Base-by-base conservation (phyloP, 495 filamentous ascomycete genomes). In the Tuber microsphaerosporum region DNA sequence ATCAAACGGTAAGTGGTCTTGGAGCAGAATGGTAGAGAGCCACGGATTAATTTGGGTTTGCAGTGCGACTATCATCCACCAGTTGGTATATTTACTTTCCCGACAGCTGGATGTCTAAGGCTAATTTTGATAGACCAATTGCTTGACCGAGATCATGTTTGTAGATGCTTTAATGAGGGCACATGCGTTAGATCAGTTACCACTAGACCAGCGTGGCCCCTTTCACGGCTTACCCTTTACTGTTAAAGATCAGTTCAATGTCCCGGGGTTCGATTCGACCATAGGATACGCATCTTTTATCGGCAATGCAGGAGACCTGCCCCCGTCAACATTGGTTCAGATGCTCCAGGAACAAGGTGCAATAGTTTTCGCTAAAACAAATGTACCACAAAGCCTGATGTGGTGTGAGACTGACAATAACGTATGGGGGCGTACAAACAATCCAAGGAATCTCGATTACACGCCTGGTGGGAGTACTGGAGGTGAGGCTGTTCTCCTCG, bases 191-290 rank as follows among this genome's bases (percentile, higher is more conserved):
- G 92, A 93, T 82, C 78, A 83, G 14, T 87, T 90, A 81, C 86
- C 86, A 31, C 80, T 82, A 8, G 78, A 86, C 56, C 81, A 89
- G 77, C 84, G 85, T 2, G 86, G 86, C 0, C 89, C 89, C 0
- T 83, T 92, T 0, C 90, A 92, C 75, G 90, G 90, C 37, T 84
- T 92, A 2, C 91, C 90, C 1, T 76, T 92, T 22, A 90, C 89
- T 72, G 81, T 92, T 19, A 92, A 92, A 82, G 90, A 92, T 76
- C 90, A 91, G 79, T 92, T 91, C 81, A 90, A 91, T 73, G 86
- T 92, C 73, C 88, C 88, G 73, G 88, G 86, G 0, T 85, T 89
- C 0, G 90, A 92, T 73, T 91, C 89, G 0, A 89, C 87, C 0
- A 90, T 92, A 87, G 90, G 89, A 22, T 90, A 89, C 69, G 83